Evolutionary conservation across 2,329 filamentous ascomycete species (phyloP), one percentile per base, ranked within the genome.

Genomic region (Westerdykella sp.): DNA sequence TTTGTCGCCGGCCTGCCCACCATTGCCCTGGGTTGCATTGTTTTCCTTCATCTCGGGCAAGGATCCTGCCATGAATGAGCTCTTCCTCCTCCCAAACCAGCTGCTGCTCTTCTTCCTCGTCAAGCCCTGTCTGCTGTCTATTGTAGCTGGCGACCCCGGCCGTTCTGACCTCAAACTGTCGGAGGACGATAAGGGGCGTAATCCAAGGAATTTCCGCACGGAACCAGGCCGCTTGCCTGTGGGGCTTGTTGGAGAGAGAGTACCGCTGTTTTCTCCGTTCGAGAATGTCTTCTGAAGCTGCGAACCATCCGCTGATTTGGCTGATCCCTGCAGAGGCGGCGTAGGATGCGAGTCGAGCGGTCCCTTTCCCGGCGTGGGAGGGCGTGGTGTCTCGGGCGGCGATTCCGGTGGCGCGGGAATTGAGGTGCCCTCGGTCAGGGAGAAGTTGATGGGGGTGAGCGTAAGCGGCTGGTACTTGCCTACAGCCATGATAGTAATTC

Each of bases 331-430:
- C 12, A 54, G 53, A 3, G 62, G 57, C 11, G 66, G 65, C n/a
- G 65, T 68, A 9, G 67, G 67, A 48, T 69, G 67, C 43, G 67
- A 69, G 11, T 65, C 66, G 22, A 69, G 62, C 25, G 66, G 66
- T 10, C 66, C 67, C 41, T 58, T 56, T 34, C 64, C 64, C 21
- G 63, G 63, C 34, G 65, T 68, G 9, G 65, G 65, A 14, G 63
- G 65, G 25, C 65, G 65, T 18, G 64, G 63, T 11, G 62, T 59
- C 13, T 62, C 55, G 41, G 66, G 66, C 37, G 67, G 67, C 34
- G 65, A 66, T 47, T 67, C 65, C 45, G 50, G 64, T 37, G 67
- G 67, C 25, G 67, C 65, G 31, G 66, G 67, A 50, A 69, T 69
- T 42, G 62, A 59, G 39, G 67, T 69, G 45, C 67, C 67, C 36